These are phyloP conservation scores for Phyllosticta citribraziliensis DNA, from an alignment of 2,329 filamentous ascomycete genomes.

Conservation along the genomic window DNA sequence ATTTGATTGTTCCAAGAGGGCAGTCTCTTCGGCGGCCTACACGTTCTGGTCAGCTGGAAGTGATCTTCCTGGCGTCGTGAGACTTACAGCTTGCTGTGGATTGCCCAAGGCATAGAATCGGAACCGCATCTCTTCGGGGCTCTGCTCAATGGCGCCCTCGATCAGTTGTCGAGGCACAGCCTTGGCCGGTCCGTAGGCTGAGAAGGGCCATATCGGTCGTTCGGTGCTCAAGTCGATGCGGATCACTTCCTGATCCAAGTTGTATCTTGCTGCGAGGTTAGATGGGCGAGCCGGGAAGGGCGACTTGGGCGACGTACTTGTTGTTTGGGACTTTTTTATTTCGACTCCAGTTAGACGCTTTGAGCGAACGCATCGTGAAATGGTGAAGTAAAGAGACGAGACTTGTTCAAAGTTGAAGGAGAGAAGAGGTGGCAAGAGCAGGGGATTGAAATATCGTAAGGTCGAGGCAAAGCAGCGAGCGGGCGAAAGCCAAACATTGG, in stretches of 20 bases:
- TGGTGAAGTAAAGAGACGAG: background rate
- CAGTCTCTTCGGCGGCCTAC: slow-evolving; percentile 10
- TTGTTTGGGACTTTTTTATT: background rate
- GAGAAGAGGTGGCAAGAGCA: background rate
- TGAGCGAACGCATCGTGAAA: background rate
- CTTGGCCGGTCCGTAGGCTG: slow-evolving; percentile 69
- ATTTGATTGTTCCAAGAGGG: background rate
- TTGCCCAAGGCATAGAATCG: slow-evolving; percentile 62
- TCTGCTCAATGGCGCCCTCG: slow-evolving; percentile 70
- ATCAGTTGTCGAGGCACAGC: slow-evolving; percentile 76
- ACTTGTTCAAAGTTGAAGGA: background rate
- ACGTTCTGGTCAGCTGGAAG: no score
- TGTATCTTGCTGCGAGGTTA: background rate
- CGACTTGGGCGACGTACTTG: background rate
- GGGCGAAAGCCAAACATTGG: background rate
- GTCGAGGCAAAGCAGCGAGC: background rate
- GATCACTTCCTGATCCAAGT: slow-evolving; percentile 19
- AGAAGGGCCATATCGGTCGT: slow-evolving; percentile 75
- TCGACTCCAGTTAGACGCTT: background rate
- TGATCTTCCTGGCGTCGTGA: background rate
- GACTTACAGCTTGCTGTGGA: slow-evolving; percentile 41
- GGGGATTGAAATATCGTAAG: background rate
- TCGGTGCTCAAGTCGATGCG: slow-evolving; percentile 56
- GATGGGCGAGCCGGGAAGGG: background rate
- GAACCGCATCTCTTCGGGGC: slow-evolving; percentile 75